Base-by-base conservation (phyloP, 2,329 filamentous ascomycete species). In the Xylaria polymorpha region DNA sequence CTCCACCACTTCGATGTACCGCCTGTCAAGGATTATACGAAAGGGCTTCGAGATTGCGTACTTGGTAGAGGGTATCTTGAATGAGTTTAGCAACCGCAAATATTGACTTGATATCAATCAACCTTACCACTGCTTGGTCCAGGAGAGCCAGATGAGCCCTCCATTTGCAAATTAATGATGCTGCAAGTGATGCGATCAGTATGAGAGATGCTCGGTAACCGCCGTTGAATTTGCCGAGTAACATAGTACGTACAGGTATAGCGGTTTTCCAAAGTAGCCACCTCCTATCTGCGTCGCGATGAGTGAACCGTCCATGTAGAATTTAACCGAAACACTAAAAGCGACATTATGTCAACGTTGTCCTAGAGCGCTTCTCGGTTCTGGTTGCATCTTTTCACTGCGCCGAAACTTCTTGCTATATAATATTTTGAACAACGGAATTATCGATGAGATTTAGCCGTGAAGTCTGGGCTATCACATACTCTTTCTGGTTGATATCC, bases 271-370 rank as follows among this genome's bases (percentile, higher is more conserved):
- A 6, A 86, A 80, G 74, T 83, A 87, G 0, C 80, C 83, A 18
- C 78, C 81, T 0, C 85, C 87, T 50, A 83, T 81, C 74, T 88
- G 86, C 3, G 82, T 86, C 25, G 83, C 81, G 8, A 87, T 75
- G 44, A 85, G 77, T 35, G 73, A 74, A 3, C 81, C 86, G 73
- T 89, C 85, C 78, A 89, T 80, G 72, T 83, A 88, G 74, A 88
- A 89, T 69, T 82, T 85, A 0, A 84, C 82, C n/a, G 80, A 79
- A 10, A 87, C 82, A 74, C 71, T 72, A 53, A n/a, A 61, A 32
- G 15, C 37, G 29, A 51, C 18, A 55, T 2, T 6, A 29, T 15
- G 56, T 69, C 20, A 67, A n/a, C 50, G 10, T 44, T 22, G 5
- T 50, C 50, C 10, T 32, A 15, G 44, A 53, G 12, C 6, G 9